Conservation (phyloP, 257 asterid species). For the Solanum pinnatisectum region DNA sequence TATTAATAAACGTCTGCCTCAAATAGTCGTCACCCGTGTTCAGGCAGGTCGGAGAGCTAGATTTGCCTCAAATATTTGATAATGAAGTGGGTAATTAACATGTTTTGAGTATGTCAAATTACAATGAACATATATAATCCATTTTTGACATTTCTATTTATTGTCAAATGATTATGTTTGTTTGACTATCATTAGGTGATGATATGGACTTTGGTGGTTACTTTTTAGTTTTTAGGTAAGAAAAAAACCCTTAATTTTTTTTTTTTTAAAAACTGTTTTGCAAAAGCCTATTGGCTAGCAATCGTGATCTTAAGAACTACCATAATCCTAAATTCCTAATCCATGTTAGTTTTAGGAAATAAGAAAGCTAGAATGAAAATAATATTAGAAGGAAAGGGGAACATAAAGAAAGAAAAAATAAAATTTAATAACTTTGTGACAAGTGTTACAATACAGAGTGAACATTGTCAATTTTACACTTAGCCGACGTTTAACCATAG, state of each 20-base stretch:
- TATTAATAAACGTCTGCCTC: neutral
- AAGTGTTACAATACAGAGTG: neutral
- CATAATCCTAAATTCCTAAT: neutral
- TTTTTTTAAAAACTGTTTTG: neutral
- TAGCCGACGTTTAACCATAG: neutral
- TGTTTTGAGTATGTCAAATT: neutral
- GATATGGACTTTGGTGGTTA: neutral
- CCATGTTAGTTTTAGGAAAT: neutral
- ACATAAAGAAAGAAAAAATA: neutral
- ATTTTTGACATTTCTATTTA: neutral
- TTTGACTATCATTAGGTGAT: neutral
- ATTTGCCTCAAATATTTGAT: neutral
- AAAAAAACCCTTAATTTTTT: neutral
- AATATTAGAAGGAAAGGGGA: neutral
- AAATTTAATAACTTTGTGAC: too few relatives aligned
- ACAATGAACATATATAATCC: neutral
- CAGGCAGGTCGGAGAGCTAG: neutral
- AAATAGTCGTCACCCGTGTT: too few relatives aligned
- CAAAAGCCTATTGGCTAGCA: neutral
- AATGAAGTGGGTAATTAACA: neutral
- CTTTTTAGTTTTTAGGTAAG: neutral
- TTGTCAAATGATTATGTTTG: neutral
- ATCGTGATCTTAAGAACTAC: neutral
- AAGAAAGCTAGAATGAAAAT: neutral
- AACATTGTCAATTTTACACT: neutral